Evolutionary conservation across 2,329 filamentous ascomycete species (phyloP), one percentile per base, ranked within the genome.

Genomic region (Calonectria pteridis): DNA sequence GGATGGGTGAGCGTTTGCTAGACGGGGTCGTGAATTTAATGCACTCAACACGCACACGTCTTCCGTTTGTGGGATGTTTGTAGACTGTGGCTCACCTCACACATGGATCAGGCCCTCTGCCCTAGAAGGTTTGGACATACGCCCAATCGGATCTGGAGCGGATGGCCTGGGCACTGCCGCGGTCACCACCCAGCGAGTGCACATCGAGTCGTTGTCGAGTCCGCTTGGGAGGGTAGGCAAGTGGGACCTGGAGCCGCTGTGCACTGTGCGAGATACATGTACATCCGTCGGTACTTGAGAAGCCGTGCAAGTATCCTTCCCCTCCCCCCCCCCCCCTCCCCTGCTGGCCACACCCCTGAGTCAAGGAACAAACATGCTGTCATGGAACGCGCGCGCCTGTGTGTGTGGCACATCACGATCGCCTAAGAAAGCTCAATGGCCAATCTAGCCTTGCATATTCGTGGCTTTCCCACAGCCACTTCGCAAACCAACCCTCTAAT

Each of bases 11-110:
- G 23, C 58, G 37, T 62, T 72, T 77, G 73, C 73, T 72, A 62
- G 69, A 77, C 78, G 73, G 71, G 66, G 64, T 77, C 71, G 72
- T 75, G 63, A 53, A 66, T 79, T 69, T 74, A 80, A 80, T 80
- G 79, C 79, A 77, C 77, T 76, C 78, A 79, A 80, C 75, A 74
- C 77, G 77, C 79, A 80, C 77, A 77, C 78, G 71, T 77, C 77
- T 79, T 72, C 69, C 66, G 67, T 72, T 75, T 73, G 76, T 79
- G 77, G 77, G 71, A 77, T 80, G 79, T 80, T 80, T 80, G 75
- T 72, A 76, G 40, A 72, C 76, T 67, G 55, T 67, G 46, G 64
- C 69, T 72, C 72, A 73, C 69, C 69, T 72, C 72, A 73, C 69
- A 65, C 76, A 78, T 79, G 71, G 76, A 77, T 78, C 73, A 78